Evolutionary conservation across 2,329 filamentous ascomycete species (phyloP).

Genomic region (Colletotrichum sp.): DNA sequence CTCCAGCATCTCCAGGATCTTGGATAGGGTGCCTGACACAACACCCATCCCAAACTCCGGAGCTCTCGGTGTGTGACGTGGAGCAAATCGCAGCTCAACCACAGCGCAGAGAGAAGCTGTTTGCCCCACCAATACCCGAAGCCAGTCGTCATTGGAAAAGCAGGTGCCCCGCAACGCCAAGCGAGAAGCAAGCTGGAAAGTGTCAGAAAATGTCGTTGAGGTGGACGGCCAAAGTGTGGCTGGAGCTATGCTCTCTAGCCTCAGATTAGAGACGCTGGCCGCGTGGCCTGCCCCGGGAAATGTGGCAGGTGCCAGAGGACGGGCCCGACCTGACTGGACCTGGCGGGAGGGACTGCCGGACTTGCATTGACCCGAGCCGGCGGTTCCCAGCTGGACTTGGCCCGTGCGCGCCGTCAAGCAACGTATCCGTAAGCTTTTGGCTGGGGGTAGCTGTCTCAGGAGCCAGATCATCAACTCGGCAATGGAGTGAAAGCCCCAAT

Average conservation of each 20-base stretch:
- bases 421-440: constrained; percentile 38
- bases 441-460: constrained; percentile 29
- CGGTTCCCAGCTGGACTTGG: not conserved
- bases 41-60: not conserved
- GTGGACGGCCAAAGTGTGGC: not conserved
- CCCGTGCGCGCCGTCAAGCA: constrained; percentile 31
- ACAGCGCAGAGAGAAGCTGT: not conserved
- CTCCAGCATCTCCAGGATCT: not conserved
- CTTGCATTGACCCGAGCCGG: constrained; percentile 9
- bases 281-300: not conserved
- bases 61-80: not conserved
- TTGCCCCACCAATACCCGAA: constrained; percentile 5
- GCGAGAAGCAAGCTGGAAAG: not conserved
- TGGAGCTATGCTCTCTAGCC: not conserved
- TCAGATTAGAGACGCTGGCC: not conserved
- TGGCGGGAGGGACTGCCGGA: not conserved
- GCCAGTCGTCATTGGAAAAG: not conserved
- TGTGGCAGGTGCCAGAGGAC: not conserved
- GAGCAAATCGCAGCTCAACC: not conserved
- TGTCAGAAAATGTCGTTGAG: not conserved
- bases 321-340: not conserved
- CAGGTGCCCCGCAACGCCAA: not conserved
- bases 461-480: constrained; percentile 24
- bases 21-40: not conserved
- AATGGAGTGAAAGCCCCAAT: constrained; percentile 25